These are phyloP conservation scores for Trametes maxima DNA, from an alignment of 768 basidiomycete genomes.

Conservation along the genomic window DNA sequence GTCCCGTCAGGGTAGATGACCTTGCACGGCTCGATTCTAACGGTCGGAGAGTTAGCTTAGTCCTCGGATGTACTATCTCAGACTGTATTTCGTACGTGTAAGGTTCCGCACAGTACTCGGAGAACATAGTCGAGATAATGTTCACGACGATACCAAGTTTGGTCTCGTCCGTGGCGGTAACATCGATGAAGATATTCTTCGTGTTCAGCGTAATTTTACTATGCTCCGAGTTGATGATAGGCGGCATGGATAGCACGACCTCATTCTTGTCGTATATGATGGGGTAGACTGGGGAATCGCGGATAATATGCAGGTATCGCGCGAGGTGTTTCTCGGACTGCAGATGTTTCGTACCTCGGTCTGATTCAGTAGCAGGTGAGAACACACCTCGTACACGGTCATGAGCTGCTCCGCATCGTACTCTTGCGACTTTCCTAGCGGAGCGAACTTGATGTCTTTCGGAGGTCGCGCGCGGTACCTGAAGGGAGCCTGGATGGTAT, in stretches of 20 bases:
- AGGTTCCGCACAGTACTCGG: slow-evolving; percentile 90
- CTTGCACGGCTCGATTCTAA: slow-evolving; percentile 91
- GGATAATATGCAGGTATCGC: slow-evolving; percentile 89
- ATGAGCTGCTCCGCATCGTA: slow-evolving; percentile 92
- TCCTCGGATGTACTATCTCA: background rate
- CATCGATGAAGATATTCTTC: slow-evolving; percentile 92
- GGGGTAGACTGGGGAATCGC: slow-evolving; percentile 94
- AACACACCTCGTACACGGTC: slow-evolving; percentile 85
- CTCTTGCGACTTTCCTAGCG: slow-evolving; percentile 75
- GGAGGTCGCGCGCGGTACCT: slow-evolving; percentile 82
- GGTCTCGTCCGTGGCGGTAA: slow-evolving; percentile 95
- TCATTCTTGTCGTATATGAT: slow-evolving; percentile 93
- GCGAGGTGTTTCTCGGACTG: slow-evolving; percentile 92
- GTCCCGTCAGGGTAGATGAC: slow-evolving; percentile 80
- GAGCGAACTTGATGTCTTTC: slow-evolving; percentile 88
- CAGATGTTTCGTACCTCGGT: background rate
- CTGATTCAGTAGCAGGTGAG: background rate
- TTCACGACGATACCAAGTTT: slow-evolving; percentile 96
- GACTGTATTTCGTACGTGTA: slow-evolving; percentile 70
- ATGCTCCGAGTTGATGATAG: slow-evolving; percentile 96
- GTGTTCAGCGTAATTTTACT: slow-evolving; percentile 97
- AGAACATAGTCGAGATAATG: slow-evolving; percentile 96
- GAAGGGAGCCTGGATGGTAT: slow-evolving; percentile 86
- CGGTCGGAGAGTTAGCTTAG: background rate
- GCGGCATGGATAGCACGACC: slow-evolving; percentile 93